Conservation (phyloP, 352 stramenopile species). For the Globisporangium rhizosaccharum region DNA sequence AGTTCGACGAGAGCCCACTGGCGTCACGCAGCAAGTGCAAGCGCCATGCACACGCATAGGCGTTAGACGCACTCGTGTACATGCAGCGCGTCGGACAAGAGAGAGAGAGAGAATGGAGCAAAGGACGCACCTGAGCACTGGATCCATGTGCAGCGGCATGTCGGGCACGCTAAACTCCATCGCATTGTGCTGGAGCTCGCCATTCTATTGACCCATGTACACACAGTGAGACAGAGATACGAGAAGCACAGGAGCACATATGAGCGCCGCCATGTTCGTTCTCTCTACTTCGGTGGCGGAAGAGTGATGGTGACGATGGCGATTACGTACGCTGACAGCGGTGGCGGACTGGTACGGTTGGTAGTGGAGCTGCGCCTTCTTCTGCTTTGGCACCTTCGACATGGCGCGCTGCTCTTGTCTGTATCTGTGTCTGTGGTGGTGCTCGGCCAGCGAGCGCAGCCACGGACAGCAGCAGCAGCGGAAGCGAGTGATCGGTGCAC, state of each 20-base stretch:
- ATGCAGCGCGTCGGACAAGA: not conserved
- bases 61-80: not conserved
- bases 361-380: conserved; percentile 71
- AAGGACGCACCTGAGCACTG: conserved; percentile 54
- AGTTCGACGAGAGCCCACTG: conserved; percentile 71
- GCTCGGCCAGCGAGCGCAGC: too few species aligned
- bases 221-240: not conserved
- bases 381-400: conserved; percentile 77
- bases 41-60: not conserved
- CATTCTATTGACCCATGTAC: conserved; percentile 7
- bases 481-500: too few species aligned
- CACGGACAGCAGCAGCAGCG: too few species aligned
- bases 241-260: not conserved
- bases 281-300: not conserved
- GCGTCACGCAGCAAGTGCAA: not conserved
- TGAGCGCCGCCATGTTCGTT: not conserved
- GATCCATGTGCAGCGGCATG: conserved; percentile 55
- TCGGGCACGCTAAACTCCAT: conserved; percentile 52
- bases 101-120: not conserved
- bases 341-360: conserved; percentile 62
- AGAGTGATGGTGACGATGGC: conserved; percentile 5
- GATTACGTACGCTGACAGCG: conserved; percentile 16
- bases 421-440: not conserved
- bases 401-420: conserved; percentile 21
- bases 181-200: conserved; percentile 14